Percentiles rank a stretch among this genome's conserved stretches.
Conservation (phyloP, 176 grass and related monocot species). For the Oryza coarctata region DNA sequence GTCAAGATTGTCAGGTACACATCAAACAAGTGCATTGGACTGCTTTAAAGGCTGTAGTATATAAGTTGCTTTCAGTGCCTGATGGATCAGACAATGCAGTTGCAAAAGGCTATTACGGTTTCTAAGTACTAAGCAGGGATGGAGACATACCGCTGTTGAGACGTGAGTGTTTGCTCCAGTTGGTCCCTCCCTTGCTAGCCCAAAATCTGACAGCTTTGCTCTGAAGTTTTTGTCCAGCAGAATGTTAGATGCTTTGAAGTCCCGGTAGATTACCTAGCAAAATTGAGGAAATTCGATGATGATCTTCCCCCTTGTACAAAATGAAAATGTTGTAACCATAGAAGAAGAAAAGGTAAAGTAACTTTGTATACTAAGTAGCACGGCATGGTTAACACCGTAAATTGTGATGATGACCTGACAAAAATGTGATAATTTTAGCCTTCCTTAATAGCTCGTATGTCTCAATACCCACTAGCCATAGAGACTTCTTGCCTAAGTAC, state of each 20-base stretch:
- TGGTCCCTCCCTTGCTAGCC: slow-evolving; percentile 84
- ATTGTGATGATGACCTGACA: background rate
- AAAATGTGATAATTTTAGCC: slow-evolving; percentile 3
- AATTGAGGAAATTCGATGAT: background rate
- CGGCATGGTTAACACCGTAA: background rate
- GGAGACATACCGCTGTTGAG: slow-evolving; percentile 72
- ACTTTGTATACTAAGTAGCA: background rate
- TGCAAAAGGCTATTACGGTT: background rate
- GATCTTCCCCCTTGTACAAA: background rate
- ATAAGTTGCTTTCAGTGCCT: background rate
- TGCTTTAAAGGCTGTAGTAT: background rate
- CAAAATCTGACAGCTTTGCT: slow-evolving; percentile 85
- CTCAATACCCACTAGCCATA: background rate
- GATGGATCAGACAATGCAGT: slow-evolving; percentile 9
- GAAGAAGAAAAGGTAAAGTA: background rate
- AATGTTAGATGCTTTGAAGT: slow-evolving; percentile 95
- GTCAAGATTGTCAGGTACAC: background rate
- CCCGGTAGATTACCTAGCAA: slow-evolving; percentile 87
- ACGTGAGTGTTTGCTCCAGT: slow-evolving; percentile 75
- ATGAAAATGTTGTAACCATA: background rate
- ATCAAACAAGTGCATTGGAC: background rate
- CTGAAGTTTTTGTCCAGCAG: slow-evolving; percentile 82
- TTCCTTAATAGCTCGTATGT: background rate
- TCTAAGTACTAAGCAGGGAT: background rate
- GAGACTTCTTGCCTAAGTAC: background rate